Percentiles rank a stretch among this genome's conserved stretches.
Conservation (phyloP, 108 stramenopile species). For the Pseudonitzschia delicatissima region DNA sequence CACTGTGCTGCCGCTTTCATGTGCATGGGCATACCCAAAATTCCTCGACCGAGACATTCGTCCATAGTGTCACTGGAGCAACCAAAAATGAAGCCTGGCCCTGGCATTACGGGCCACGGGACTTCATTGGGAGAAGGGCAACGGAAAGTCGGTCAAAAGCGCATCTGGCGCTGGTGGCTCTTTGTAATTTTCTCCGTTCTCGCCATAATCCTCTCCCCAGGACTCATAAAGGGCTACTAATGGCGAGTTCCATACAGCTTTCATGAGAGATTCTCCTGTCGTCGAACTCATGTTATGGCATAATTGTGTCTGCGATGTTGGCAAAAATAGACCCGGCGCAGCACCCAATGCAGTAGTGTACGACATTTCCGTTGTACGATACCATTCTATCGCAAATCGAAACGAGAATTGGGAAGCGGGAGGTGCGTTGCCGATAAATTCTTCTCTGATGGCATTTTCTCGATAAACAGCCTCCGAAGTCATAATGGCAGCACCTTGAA, state of each 20-base stretch:
- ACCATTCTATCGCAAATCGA: conserved; percentile 74
- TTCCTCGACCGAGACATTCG: conserved; percentile 83
- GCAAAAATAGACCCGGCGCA: conserved; percentile 72
- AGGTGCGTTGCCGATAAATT: conserved; percentile 37
- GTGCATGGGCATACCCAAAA: conserved; percentile 83
- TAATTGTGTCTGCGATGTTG: conserved; percentile 64
- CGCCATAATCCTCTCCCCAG: conserved; percentile 37
- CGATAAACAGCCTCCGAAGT: conserved; percentile 55
- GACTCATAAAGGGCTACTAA: conserved; percentile 81
- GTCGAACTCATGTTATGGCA: conserved; percentile 77
- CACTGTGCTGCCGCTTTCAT: conserved; percentile 80
- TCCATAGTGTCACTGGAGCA: conserved; percentile 85
- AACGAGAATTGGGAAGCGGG: conserved; percentile 44
- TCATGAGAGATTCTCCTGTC: conserved; percentile 85
- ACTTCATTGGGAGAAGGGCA: conserved; percentile 63
- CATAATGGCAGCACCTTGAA: conserved; percentile 83
- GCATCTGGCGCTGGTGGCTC: conserved; percentile 74
- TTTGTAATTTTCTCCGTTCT: conserved; percentile 37
- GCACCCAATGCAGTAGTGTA: conserved; percentile 76
- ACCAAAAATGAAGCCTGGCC: conserved; percentile 89
- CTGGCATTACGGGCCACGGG: conserved; percentile 78
- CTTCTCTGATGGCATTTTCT: conserved; percentile 30
- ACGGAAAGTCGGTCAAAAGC: conserved; percentile 71
- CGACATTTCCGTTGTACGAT: conserved; percentile 81
- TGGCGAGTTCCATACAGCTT: conserved; percentile 85